Evolutionary conservation across 2,329 filamentous ascomycete genomes (phyloP).

Genomic region (Cytospora schulzeri): DNA sequence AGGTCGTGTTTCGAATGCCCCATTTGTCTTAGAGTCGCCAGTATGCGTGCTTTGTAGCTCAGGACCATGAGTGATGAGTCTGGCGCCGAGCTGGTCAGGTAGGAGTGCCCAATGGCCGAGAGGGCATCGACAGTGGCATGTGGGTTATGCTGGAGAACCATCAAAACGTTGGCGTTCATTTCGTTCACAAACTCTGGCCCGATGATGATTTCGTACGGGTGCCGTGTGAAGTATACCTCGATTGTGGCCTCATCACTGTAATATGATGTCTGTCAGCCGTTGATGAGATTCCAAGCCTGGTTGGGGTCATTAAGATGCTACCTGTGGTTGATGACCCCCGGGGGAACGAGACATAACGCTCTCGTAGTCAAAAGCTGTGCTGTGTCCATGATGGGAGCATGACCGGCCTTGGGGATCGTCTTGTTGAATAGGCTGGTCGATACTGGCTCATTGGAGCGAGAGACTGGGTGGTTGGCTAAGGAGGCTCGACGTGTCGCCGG

Average conservation of each 20-base stretch:
- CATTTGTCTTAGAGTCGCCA: conserved; percentile 33
- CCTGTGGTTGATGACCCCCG: conserved; percentile 31
- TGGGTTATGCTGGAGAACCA: conserved; percentile 36
- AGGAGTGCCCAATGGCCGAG: conserved; percentile 36
- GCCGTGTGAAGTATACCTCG: conserved; percentile 36
- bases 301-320: neutral
- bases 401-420: conserved; percentile 2
- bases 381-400: conserved; percentile 16
- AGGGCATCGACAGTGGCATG: conserved; percentile 35
- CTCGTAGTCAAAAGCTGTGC: neutral
- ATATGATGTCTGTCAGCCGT: neutral
- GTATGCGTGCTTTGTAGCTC: conserved; percentile 35
- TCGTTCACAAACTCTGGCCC: conserved; percentile 36
- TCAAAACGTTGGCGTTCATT: conserved; percentile 37
- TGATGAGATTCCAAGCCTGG: neutral
- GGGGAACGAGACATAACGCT: conserved; percentile 30
- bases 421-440: neutral
- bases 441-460: conserved; percentile 7
- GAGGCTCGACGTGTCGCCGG: conserved; percentile 1
- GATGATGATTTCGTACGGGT: conserved; percentile 36
- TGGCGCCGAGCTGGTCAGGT: conserved; percentile 29
- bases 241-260: conserved; percentile 34
- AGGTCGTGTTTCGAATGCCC: conserved; percentile 31
- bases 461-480: neutral
- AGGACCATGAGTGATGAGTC: conserved; percentile 32